Evolutionary conservation across 139 green algal genomes (phyloP), one percentile per base, ranked within the genome.

Genomic region (Ettlia oleoabundans): DNA sequence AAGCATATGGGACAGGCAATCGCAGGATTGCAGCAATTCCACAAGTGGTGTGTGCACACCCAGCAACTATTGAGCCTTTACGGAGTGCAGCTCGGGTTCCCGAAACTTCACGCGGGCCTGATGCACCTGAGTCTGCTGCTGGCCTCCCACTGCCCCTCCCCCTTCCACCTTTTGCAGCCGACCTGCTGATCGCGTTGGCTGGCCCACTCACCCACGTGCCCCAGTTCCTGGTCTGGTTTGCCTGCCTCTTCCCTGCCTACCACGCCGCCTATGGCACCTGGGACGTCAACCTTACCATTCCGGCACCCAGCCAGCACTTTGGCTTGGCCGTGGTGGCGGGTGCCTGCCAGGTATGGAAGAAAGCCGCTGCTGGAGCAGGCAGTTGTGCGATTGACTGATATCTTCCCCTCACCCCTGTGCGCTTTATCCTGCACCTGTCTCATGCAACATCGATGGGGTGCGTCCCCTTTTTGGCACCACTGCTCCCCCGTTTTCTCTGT

Each of bases 201-300:
- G 93, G 93, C 6, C 93, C 93, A 0, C 80, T 94, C 1, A 96
- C 93, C 2, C 93, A 96, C 89, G 76, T 96, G 0, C 93, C 93
- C 21, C 87, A 91, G 84, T 47, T 86, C 22, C 38, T 58, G 1
- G 52, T 93, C 38, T 96, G 93, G 91, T 37, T 93, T 33, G 30
- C 82, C 32, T 81, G 86, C n/a, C 61, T 86, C 6, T 47, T 90
- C 28, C 78, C 77, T 26, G 74, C 69, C 3, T 80, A 75, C 58
- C 78, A 88, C 19, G 74, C 41, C 3, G 81, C 79, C 3, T 86
- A 85, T 38, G 85, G 62, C 66, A 74, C 30, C 37, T 86, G 80
- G 52, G 4, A 28, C 32, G 26, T 86, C 15, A 37, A 8, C 13
- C 61, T 91, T 4, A 5, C 32, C 32, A 74, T 85, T 66, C 81